Evolutionary conservation across 805 yeast species (phyloP).

Genomic region (Pichia occidentalis): DNA sequence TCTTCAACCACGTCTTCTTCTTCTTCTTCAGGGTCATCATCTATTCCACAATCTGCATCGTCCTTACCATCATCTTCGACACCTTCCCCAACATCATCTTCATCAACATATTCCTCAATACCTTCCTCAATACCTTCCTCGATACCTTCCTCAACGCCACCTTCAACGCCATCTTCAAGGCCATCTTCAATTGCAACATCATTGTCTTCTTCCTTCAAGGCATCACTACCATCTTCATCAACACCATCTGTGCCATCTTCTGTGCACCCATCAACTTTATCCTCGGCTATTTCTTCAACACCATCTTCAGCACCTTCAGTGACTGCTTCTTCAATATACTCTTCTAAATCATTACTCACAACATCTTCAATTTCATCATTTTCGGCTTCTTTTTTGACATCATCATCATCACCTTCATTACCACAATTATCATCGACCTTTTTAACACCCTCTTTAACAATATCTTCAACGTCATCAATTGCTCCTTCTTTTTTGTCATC

Average conservation of each 20-base stretch:
- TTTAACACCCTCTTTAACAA: not conserved
- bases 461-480: not conserved
- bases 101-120: constrained; percentile 3
- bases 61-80: constrained; percentile 1
- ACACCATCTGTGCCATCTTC: too few species aligned
- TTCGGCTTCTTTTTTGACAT: not conserved
- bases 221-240: too few species aligned
- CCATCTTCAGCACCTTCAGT: not conserved
- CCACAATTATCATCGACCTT: constrained; percentile 8
- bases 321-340: too few species aligned
- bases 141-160: too few species aligned
- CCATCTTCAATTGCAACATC: constrained; percentile 9
- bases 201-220: not conserved
- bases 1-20: constrained; percentile 1
- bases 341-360: too few species aligned
- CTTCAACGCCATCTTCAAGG: too few species aligned
- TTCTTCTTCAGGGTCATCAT: constrained; percentile 1
- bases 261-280: too few species aligned
- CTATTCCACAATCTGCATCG: not conserved
- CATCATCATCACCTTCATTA: too few species aligned
- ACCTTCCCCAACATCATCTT: constrained; percentile 4
- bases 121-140: not conserved
- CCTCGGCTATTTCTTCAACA: not conserved
- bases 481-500: too few species aligned
- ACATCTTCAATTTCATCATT: constrained; percentile 9